Evolutionary conservation across 1,139 yeast species (phyloP), one percentile per base, ranked within the genome.

Genomic region (Scheffersomyces parashehatae): DNA sequence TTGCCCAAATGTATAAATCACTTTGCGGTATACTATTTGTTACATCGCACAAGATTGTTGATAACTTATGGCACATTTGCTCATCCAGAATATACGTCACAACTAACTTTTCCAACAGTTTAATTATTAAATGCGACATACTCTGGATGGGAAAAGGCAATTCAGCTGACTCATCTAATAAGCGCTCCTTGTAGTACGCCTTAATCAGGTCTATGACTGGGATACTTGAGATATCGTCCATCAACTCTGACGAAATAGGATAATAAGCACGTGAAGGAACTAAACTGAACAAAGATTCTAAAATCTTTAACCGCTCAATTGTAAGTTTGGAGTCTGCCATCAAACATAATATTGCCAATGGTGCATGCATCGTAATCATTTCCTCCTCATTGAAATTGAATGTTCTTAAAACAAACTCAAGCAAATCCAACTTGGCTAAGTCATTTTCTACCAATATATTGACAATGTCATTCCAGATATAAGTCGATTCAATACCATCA

Each of bases 361-460:
- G 97, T 4, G 87, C 68, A 58, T 91, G 97, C 12, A 76, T 73
- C 0, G 80, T 70, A n/a, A 83, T 65, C 85, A 88, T 88, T 51
- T 89, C 97, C 51, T 89, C 97, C 52, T 91, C 98, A 39, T 77
- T 80, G 13, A 90, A 81, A 51, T 88, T 81, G 63, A 88, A 91
- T 36, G 78, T 76, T 15, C 72, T 70, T 26, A 90, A 52, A 15
- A 88, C 73, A 58, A 84, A 89, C 7, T 69, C 65, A 5, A 88
- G 62, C 30, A 87, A 65, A 0, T 69, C 75, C 28, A 79, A 56
- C 6, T 70, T 59, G 16, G 34, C 14, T 1, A 47, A 44, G 3
- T 42, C 50, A 5, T 45, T 36, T 3, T 40, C 44, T n/a, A 43
- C 35, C 5, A 59, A 44, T 5, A 44, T 47, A 13, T 46, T 50